phyloP scores from a whole-genome alignment of 257 asterid genomes.

The Plantago elongata region DNA sequence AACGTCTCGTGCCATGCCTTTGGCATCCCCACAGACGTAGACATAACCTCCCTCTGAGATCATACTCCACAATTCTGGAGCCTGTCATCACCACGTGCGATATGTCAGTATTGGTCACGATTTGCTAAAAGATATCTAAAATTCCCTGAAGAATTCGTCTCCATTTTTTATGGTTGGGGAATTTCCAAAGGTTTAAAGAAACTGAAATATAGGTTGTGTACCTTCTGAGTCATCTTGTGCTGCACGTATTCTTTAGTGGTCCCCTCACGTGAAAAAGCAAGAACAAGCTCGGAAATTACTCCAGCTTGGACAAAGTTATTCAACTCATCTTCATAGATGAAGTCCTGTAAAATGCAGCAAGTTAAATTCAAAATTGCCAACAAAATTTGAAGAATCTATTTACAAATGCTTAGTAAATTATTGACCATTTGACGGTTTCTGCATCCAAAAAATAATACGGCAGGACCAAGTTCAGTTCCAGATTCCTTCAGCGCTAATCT shows the following conservation, averaged over 20 bases:
- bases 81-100: slow-evolving; percentile 34
- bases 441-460: slow-evolving; percentile 82
- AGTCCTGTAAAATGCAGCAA: slow-evolving; percentile 54
- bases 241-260: slow-evolving; percentile 82
- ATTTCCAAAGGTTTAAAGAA: not conserved
- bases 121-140: slow-evolving; percentile 6
- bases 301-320: slow-evolving; percentile 64
- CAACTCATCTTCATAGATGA: slow-evolving; percentile 71
- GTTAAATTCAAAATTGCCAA: not conserved
- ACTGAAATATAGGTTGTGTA: slow-evolving; percentile 18
- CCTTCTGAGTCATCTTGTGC: slow-evolving; percentile 87
- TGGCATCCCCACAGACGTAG: slow-evolving; percentile 96
- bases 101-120: not conserved
- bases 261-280: slow-evolving; percentile 95
- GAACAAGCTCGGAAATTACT: slow-evolving; percentile 63
- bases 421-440: slow-evolving; percentile 85
- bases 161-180: not conserved
- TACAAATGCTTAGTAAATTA: slow-evolving; percentile 18
- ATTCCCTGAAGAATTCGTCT: not conserved
- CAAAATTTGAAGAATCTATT: not conserved
- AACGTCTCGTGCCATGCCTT: slow-evolving; percentile 99
- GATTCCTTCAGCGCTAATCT: slow-evolving; percentile 79
- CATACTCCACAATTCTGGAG: slow-evolving; percentile 71
- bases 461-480: slow-evolving; percentile 87
- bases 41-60: slow-evolving; percentile 71